Base-by-base conservation (phyloP, 225 moss, liverwort and hornwort genomes). In the Marchantia paleacea region DNA sequence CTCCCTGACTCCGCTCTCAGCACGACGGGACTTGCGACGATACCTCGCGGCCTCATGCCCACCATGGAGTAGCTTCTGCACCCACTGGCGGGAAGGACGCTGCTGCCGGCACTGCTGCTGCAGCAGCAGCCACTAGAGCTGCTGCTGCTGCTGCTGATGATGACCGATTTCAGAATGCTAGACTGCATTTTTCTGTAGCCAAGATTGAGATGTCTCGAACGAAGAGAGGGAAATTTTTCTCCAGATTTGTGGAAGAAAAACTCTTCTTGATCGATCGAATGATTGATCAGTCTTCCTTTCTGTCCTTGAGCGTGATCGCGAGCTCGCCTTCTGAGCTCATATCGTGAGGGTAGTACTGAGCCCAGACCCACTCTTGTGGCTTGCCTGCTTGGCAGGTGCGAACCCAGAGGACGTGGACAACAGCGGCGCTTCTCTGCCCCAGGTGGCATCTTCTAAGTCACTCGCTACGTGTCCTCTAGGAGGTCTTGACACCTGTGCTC, bases 171-270 rank as follows among this genome's bases (percentile, higher is more conserved):
- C 58, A 76, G 58, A 19, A 76, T 29, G 18, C 58, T 76, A 8
- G 75, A 76, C 39, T 76, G 75, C 75, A 76, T 76, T 28, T 55
- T 74, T 0, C 25, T 8, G 7, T 28, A 20, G 26, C 65, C 65
- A 65, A 28, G 26, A 0, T 65, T 25, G 25, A 65, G 8, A 8
- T 28, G 12, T 24, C 58, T 58, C 5, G 4, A 19, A 58, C 58
- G 13, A 58, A 58, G 58, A 19, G 20, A 14, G 13, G 18, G 20
- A 14, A 58, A 5, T 16, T 9, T 16, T 6, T 0, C 10, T 16
- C 14, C 20, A 12, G 55, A 55, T 12, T 55, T 61, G 12, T 63
- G 20, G 5, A 63, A 3, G n/a, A 22, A 63, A 63, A 8, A n/a
- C 9, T 63, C 55, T 4, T 18, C 63, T 2, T 22, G 8, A 63